Evolutionary conservation across 306 rosid genomes (phyloP).

Genomic region (Dicorynia guianensis): DNA sequence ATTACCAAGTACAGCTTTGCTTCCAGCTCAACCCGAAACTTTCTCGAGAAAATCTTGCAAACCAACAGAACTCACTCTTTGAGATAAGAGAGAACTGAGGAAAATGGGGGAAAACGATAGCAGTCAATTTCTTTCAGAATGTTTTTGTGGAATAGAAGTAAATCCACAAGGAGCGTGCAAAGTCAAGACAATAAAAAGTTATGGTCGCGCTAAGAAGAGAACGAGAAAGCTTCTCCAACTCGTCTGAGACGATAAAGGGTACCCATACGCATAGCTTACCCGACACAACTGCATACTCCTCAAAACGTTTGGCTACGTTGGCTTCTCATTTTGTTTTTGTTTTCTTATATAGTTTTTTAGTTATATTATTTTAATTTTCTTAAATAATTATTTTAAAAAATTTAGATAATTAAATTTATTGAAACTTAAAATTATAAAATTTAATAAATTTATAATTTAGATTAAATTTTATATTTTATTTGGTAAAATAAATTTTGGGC

Average conservation of each 20-base stretch:
- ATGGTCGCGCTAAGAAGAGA: not conserved
- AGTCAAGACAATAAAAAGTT: not conserved
- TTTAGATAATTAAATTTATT: too few species aligned
- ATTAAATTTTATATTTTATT: too few species aligned
- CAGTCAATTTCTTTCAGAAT: not conserved
- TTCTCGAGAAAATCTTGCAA: slow-evolving; percentile 6
- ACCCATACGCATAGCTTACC: too few species aligned
- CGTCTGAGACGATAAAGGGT: too few species aligned
- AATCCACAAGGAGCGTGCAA: not conserved
- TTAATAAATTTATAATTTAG: too few species aligned
- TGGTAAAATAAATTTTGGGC: too few species aligned
- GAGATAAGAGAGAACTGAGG: not conserved
- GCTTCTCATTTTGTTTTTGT: not conserved
- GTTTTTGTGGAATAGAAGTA: not conserved
- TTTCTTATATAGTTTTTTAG: too few species aligned
- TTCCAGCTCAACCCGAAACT: not conserved
- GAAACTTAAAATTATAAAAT: too few species aligned
- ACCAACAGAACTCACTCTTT: not conserved
- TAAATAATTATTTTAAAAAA: too few species aligned
- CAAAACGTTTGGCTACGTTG: not conserved
- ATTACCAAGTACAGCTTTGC: slow-evolving; percentile 38
- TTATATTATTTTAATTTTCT: too few species aligned
- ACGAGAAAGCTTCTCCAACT: too few species aligned
- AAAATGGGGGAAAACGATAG: slow-evolving; percentile 4
- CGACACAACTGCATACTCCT: too few species aligned